Percentiles rank a stretch among this genome's conserved stretches.
Conservation (phyloP, 768 basidiomycete species). For the Rickenella mellea region DNA sequence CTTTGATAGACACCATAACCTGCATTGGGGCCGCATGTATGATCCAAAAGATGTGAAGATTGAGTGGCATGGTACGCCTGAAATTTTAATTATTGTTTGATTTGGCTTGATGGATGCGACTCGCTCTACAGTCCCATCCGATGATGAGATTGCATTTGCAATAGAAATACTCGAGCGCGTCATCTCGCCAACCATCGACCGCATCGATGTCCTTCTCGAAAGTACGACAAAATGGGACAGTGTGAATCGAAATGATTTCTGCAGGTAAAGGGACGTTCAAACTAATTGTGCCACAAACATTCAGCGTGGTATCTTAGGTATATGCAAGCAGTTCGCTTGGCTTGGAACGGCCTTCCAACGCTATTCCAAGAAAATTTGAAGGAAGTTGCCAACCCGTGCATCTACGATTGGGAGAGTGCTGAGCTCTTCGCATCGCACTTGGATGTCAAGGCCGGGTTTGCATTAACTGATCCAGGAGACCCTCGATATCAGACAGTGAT, state of each 20-base stretch:
- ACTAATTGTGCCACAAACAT: too few species aligned
- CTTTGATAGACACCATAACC: conserved; percentile 53
- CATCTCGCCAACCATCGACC: conserved; percentile 54
- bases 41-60: conserved; percentile 71
- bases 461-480: conserved; percentile 64
- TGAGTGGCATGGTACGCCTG: conserved; percentile 82
- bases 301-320: conserved; percentile 30
- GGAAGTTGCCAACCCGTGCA: conserved; percentile 44
- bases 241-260: conserved; percentile 70
- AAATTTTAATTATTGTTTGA: not conserved
- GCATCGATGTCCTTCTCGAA: conserved; percentile 54
- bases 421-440: conserved; percentile 60
- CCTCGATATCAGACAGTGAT: conserved; percentile 60
- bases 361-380: conserved; percentile 53
- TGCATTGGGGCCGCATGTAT: conserved; percentile 75
- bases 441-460: conserved; percentile 65
- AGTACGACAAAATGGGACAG: conserved; percentile 52
- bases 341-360: conserved; percentile 71
- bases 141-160: conserved; percentile 69
- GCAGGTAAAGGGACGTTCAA: conserved; percentile 53
- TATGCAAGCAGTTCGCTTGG: conserved; percentile 61
- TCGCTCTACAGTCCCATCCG: conserved; percentile 38
- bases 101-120: conserved; percentile 7
- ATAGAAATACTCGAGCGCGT: conserved; percentile 68
- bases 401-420: conserved; percentile 56